Percentiles rank a stretch among this genome's conserved stretches.
phyloP scores from a whole-genome alignment of 1,284 basidiomycete genomes.

The Leccinum huronense region DNA sequence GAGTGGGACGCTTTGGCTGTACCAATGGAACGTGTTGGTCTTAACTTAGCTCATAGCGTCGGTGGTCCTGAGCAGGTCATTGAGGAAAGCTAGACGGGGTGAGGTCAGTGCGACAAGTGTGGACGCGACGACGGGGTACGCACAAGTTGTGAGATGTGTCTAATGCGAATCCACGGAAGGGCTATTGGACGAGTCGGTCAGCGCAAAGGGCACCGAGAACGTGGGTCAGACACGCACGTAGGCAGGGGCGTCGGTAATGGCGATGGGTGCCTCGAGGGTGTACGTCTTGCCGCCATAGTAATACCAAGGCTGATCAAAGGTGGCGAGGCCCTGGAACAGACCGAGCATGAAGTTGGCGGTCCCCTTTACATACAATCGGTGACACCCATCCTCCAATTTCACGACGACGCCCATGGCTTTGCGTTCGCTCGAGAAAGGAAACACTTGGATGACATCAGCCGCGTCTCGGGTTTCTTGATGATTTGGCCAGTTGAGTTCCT shows the following conservation, averaged over 20 bases:
- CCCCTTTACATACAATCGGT: too few species aligned
- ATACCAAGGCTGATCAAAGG: slow-evolving; percentile 81
- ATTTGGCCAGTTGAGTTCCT: slow-evolving; percentile 79
- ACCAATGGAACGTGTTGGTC: slow-evolving; percentile 70
- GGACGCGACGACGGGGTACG: slow-evolving; percentile 12
- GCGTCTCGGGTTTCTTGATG: slow-evolving; percentile 70
- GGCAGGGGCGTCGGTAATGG: slow-evolving; percentile 62
- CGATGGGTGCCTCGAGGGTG: slow-evolving; percentile 56
- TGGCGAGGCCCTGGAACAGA: slow-evolving; percentile 76
- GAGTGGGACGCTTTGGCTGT: slow-evolving; percentile 71
- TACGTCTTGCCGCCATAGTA: slow-evolving; percentile 50
- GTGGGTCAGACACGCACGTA: slow-evolving; percentile 47
- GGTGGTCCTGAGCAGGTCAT: slow-evolving; percentile 69
- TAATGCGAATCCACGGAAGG: slow-evolving; percentile 78
- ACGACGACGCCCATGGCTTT: slow-evolving; percentile 97
- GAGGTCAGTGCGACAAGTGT: not conserved
- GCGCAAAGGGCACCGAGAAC: not conserved
- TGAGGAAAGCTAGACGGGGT: slow-evolving; percentile 54
- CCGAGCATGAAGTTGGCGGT: slow-evolving; percentile 74
- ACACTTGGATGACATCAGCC: slow-evolving; percentile 80
- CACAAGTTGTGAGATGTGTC: slow-evolving; percentile 74
- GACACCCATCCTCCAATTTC: slow-evolving; percentile 41
- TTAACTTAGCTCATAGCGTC: slow-evolving; percentile 89
- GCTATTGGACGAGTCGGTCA: slow-evolving; percentile 40
- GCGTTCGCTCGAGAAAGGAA: slow-evolving; percentile 93